Evolutionary conservation across 352 stramenopile genomes (phyloP).

Genomic region (Phytophthora chlamydospora): DNA sequence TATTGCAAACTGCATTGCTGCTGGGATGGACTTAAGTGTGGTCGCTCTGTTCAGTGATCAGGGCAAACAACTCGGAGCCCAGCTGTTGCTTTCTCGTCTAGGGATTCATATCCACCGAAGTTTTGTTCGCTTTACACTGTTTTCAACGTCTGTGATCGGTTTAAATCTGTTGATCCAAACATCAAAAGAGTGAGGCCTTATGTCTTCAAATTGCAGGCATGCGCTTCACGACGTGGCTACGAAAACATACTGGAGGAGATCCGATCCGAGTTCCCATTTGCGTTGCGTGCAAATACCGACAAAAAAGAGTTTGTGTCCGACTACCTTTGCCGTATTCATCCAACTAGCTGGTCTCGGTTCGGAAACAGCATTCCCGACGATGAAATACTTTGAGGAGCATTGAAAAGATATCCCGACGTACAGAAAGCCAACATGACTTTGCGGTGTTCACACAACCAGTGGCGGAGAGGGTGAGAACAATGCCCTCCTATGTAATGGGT

Average conservation of each 20-base stretch:
- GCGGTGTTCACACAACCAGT: background rate
- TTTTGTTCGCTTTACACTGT: background rate
- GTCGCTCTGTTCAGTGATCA: too few species aligned
- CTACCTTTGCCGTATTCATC: constrained; percentile 1
- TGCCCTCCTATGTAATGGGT: background rate
- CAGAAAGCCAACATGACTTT: background rate
- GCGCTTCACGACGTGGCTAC: background rate
- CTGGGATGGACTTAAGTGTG: too few species aligned
- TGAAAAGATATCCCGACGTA: background rate
- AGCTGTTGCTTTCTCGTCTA: background rate
- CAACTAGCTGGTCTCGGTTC: background rate
- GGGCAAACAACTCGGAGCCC: too few species aligned
- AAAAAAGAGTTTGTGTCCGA: background rate
- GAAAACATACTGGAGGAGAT: background rate
- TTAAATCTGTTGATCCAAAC: background rate
- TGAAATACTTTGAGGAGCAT: background rate
- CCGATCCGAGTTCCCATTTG: background rate
- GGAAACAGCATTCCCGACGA: background rate
- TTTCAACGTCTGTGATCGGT: constrained; percentile 2
- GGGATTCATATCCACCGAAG: background rate
- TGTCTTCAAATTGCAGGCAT: constrained; percentile 1
- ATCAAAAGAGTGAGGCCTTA: background rate
- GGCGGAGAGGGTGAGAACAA: background rate
- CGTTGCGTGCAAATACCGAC: background rate
- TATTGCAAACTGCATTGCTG: too few species aligned